phyloP scores from a whole-genome alignment of 1,284 basidiomycete genomes.

The Ganoderma sinense region DNA sequence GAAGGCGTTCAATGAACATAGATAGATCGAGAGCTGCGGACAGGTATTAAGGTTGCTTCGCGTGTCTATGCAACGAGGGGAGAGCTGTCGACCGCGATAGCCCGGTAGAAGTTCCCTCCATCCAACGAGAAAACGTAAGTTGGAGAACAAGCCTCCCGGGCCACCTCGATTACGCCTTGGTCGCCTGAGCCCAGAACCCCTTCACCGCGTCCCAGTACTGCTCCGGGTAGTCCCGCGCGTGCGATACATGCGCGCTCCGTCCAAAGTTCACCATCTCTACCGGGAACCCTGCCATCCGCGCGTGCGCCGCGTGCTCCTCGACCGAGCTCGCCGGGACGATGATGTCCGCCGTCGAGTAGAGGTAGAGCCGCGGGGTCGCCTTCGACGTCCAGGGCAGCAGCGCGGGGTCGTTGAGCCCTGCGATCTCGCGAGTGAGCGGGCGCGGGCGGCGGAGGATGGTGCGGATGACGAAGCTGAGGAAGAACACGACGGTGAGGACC shows the following conservation, averaged over 20 bases:
- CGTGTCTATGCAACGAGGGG: neutral
- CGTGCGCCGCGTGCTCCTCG: constrained; percentile 48
- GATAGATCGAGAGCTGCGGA: neutral
- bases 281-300: constrained; percentile 45
- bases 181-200: constrained; percentile 44
- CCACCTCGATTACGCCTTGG: constrained; percentile 15
- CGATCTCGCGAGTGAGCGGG: constrained; percentile 37
- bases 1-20: neutral
- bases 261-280: constrained; percentile 52
- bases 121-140: neutral
- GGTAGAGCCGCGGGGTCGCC: constrained; percentile 57
- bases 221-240: constrained; percentile 56
- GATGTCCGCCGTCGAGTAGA: constrained; percentile 50
- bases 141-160: neutral
- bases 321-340: constrained; percentile 53
- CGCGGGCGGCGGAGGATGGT: constrained; percentile 22
- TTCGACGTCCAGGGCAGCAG: constrained; percentile 54
- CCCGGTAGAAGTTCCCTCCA: neutral
- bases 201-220: constrained; percentile 55
- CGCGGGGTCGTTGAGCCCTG: constrained; percentile 41
- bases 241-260: constrained; percentile 60
- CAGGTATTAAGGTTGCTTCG: neutral
- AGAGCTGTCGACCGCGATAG: neutral
- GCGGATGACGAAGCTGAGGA: constrained; percentile 28
- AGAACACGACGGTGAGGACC: constrained; percentile 36